These are phyloP conservation scores for Chenopodium quinoa DNA, from an alignment of 148 eudicot genomes.

Conservation along the genomic window DNA sequence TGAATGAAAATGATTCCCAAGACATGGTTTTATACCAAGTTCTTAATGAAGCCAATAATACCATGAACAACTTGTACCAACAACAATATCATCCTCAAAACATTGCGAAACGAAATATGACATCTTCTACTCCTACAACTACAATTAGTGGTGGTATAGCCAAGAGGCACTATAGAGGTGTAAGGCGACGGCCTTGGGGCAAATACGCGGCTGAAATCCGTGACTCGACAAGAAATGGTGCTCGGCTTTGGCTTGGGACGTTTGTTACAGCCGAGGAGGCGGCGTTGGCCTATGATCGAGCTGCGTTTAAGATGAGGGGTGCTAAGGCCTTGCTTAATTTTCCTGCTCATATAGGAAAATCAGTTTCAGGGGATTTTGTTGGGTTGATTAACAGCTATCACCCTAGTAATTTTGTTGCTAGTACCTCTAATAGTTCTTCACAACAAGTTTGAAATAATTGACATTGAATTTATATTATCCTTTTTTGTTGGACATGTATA, in stretches of 20 bases:
- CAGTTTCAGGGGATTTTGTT: neutral
- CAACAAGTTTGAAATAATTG: neutral
- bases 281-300: slow-evolving; percentile 64
- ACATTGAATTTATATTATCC: too few species aligned
- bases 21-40: slow-evolving; percentile 55
- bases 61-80: neutral
- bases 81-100: slow-evolving; percentile 6
- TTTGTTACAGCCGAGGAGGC: slow-evolving; percentile 61
- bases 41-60: slow-evolving; percentile 42
- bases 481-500: neutral
- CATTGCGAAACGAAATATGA: neutral
- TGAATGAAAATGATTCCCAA: slow-evolving; percentile 71
- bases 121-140: neutral
- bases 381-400: neutral
- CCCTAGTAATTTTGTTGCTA: neutral
- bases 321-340: slow-evolving; percentile 64
- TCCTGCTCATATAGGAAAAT: slow-evolving; percentile 32
- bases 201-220: slow-evolving; percentile 69
- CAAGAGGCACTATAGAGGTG: slow-evolving; percentile 56
- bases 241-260: slow-evolving; percentile 66
- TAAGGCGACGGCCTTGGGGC: slow-evolving; percentile 71
- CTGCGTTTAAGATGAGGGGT: slow-evolving; percentile 64
- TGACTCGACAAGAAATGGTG: slow-evolving; percentile 52
- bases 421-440: neutral
- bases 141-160: slow-evolving; percentile 15